Evolutionary conservation across 345 rosid species (phyloP), one percentile per base, ranked within the genome.

Genomic region (Corchorus olitorius): DNA sequence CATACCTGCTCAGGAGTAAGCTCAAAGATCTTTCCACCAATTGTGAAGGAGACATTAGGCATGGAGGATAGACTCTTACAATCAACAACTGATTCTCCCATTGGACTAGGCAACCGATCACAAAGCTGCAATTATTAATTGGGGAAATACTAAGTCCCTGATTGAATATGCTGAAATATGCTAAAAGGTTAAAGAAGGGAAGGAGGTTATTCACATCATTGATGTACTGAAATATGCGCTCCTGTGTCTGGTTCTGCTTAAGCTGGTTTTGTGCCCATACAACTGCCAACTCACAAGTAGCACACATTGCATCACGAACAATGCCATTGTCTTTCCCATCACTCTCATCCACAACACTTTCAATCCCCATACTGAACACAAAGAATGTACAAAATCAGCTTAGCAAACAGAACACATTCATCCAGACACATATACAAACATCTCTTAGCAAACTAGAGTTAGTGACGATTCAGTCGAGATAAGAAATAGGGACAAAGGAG

Each of bases 41-140:
- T 89, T 17, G 89, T 87, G 43, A 88, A 89, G 54, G 96, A 86
- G 60, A 91, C 87, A 53, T 72, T 81, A 52, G 96, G 96, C 96
- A 89, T 70, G 56, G 92, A 62, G 22, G 88, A 81, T 76, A 89
- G 61, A 64, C 83, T 77, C 39, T 67, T 77, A 75, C 93, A 91
- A 58, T 89, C 97, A 54, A 91, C 92, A 7, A 80, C 80, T 6
- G 92, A 91, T 82, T 91, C 88, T 60, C 97, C 97, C 91, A 86
- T 87, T 14, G 92, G 93, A 80, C 92, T 89, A 8, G 97, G 93
- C 78, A 91, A 54, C 4, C 89, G 85, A 46, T 86, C 89, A 75
- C 97, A 91, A 22, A 91, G 87, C 93, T 89, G 82, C 68, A 83
- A 60, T 61, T 22, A 59, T 45, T 54, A 66, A 54, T 53, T 52